Percentiles rank a stretch among this genome's conserved stretches.
Evolutionary conservation across 495 filamentous ascomycete species (phyloP).

Genomic region (Neurospora africana): DNA sequence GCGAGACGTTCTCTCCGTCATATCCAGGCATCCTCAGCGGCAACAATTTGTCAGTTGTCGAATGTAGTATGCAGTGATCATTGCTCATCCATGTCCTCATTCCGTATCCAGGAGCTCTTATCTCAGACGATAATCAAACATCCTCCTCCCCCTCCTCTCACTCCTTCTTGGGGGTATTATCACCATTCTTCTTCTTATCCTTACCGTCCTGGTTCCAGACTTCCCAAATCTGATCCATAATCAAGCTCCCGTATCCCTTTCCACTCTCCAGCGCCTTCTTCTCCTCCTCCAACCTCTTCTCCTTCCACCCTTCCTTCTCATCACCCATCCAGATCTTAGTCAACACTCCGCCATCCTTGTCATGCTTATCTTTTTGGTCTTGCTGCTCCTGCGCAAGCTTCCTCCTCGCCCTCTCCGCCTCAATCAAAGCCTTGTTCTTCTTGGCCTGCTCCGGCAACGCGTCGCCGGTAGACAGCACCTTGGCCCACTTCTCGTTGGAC

Average conservation of each 20-base stretch:
- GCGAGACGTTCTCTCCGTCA: background rate
- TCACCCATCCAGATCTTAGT: conserved; percentile 54
- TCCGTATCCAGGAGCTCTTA: background rate
- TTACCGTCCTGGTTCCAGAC: conserved; percentile 48
- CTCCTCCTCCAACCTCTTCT: conserved; percentile 58
- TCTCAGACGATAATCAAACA: background rate
- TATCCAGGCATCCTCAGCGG: background rate
- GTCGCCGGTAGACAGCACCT: conserved; percentile 2
- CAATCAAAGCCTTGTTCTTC: conserved; percentile 39
- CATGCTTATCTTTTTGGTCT: conserved; percentile 19
- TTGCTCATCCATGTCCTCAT: background rate
- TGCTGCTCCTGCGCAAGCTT: conserved; percentile 7
- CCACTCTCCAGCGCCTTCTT: conserved; percentile 64
- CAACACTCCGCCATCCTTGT: conserved; percentile 27
- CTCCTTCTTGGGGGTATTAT: conserved; percentile 7
- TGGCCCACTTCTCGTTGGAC: conserved; percentile 15
- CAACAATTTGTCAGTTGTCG: background rate
- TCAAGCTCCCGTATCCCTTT: conserved; percentile 70
- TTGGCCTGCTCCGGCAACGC: conserved; percentile 40
- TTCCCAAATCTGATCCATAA: conserved; percentile 75
- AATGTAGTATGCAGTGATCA: background rate
- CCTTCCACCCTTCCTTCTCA: conserved; percentile 62
- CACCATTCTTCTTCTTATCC: conserved; percentile 6
- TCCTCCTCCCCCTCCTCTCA: conserved; percentile 4
- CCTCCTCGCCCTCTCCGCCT: conserved; percentile 31